Base-by-base conservation (phyloP, 2,329 filamentous ascomycete species). In the Diplodia seriata region DNA sequence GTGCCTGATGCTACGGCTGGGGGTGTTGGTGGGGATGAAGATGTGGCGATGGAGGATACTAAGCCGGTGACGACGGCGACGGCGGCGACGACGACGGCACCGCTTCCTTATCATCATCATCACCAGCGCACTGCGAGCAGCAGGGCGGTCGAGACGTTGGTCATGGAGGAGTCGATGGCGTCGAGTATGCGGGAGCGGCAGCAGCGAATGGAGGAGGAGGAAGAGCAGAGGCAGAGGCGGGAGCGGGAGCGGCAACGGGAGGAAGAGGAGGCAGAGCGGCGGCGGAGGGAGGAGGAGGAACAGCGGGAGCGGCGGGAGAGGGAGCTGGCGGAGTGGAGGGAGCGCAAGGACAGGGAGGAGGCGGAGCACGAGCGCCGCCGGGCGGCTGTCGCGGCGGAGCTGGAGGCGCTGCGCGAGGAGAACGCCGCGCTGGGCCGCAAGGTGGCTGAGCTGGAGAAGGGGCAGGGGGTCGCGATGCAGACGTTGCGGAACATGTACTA, bases 401-500 rank as follows among this genome's bases (percentile, higher is more conserved):
- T 63, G 15, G 47, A 50, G 29, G 43, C 18, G 15, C 31, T 63
- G 59, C 59, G 47, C 5, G n/a, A 18, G 11, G 59, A 63, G 11
- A 63, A 40, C n/a, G 29, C 1, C 1, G 59, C 9, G 4, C 31
- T 63, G n/a, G 36, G 18, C 29, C 51, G 43, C 47, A 50, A 31
- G 59, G 59, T 63, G 11, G 12, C 23, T 11, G 59, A 63, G 43
- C 23, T 63, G 29, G 59, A 63, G 31, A 63, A 63, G 47, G 59
- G 59, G 59, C 59, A 63, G 3, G 43, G 23, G 1, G 18, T 51
- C 5, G 49, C 29, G 11, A 7, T 26, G 29, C 31, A 38, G 59
- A 38, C 33, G 8, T 12, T 63, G n/a, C 26, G 43, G 59, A 20
- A 63, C n/a, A 51, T 63, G 59, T 63, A 63, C 7, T 63, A 63